Evolutionary conservation across 2,329 filamentous ascomycete genomes (phyloP), one percentile per base, ranked within the genome.

Genomic region (Aureobasidium sp.): DNA sequence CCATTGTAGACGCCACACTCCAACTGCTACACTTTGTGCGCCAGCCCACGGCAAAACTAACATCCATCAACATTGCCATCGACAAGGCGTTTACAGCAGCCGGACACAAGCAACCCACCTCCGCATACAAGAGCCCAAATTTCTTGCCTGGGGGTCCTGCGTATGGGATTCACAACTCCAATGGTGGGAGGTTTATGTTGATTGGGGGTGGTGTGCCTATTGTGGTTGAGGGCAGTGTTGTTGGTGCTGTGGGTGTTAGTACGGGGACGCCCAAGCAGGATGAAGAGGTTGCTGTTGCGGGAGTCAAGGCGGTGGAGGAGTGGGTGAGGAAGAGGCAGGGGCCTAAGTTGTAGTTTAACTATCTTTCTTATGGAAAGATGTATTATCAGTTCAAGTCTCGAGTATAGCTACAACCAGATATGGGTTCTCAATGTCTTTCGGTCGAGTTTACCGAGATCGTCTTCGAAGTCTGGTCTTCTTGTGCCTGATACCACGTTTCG

Each of bases 41-140:
- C 67, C 79, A 80, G 77, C 77, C 78, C 65, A 73, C 71, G 63
- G 78, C 78, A 22, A 81, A 80, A 65, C 67, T 79, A 15, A 80
- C 78, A n/a, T 77, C 82, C 4, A 81, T 86, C 65, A 82, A 83
- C 70, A 81, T 87, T 69, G 81, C 84, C 0, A 87, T 89, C 15
- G 84, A 87, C 53, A 82, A 84, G 65, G 81, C 82, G 17, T 84
- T 82, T 68, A 84, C 82, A 2, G 82, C 82, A 3, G 80, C 81
- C 1, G 82, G 82, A 17, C 82, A 84, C 70, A 73, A 77, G 22
- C 71, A 76, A 5, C 80, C 81, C 0, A 84, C 81, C 0, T 76
- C 77, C 25, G 72, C 75, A 2, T 84, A 84, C 70, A 80, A 80
- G 62, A 81, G 82, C 64, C 75, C 73, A 44, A 81, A 83, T 22